Conservation (phyloP, 2,329 filamentous ascomycete species). For the Colletotrichum sp. region DNA sequence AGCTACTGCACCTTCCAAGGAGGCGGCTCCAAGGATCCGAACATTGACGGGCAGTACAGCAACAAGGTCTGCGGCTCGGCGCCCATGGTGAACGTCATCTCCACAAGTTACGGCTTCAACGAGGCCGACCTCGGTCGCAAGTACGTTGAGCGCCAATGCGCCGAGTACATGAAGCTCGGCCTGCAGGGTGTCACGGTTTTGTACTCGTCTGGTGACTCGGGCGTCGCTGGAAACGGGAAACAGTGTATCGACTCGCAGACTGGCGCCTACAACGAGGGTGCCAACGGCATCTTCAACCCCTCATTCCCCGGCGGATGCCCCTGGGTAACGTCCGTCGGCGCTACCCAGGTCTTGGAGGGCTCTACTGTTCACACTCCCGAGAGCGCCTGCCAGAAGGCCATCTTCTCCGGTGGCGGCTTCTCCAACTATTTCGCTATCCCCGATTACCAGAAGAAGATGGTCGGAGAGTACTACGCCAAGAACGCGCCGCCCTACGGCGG, state of each 20-base stretch:
- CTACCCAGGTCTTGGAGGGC: conserved; percentile 48
- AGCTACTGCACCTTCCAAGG: conserved; percentile 46
- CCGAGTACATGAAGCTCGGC: conserved; percentile 62
- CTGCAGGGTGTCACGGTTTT: conserved; percentile 56
- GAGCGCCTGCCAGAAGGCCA: conserved; percentile 49
- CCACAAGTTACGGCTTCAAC: conserved; percentile 57
- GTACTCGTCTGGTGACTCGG: conserved; percentile 56
- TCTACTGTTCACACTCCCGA: conserved; percentile 43
- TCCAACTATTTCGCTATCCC: conserved; percentile 53
- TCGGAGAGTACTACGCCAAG: conserved; percentile 43
- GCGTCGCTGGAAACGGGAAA: conserved; percentile 44
- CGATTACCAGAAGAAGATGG: conserved; percentile 47
- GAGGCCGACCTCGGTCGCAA: conserved; percentile 52
- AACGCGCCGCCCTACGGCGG: conserved; percentile 45
- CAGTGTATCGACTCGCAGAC: conserved; percentile 37
- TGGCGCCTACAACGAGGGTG: conserved; percentile 33
- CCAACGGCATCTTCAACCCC: conserved; percentile 46
- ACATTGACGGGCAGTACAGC: conserved; percentile 43
- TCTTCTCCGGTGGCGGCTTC: conserved; percentile 54
- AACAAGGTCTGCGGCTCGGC: conserved; percentile 49
- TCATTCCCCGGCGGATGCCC: conserved; percentile 51
- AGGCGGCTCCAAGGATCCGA: conserved; percentile 37
- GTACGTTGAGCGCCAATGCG: conserved; percentile 58
- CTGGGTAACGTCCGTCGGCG: conserved; percentile 57
- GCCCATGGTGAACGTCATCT: conserved; percentile 55